phyloP scores from a whole-genome alignment of 306 rosid species.

The Ammopiptanthus mongolicus region DNA sequence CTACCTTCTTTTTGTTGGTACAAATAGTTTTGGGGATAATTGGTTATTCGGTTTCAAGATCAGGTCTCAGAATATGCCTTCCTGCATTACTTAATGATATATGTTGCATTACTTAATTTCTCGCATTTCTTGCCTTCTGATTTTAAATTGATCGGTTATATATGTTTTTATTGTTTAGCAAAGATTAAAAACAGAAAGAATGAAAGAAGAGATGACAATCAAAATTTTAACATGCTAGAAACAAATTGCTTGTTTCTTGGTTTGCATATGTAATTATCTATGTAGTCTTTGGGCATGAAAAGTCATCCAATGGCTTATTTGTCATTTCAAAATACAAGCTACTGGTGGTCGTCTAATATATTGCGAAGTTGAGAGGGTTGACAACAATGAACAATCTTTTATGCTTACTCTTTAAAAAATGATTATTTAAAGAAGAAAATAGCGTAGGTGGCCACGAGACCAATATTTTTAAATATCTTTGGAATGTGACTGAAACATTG shows the following conservation, averaged over 20 bases:
- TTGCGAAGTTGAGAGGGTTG: conserved; percentile 3
- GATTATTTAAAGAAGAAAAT: background rate
- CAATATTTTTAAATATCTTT: conserved; percentile 11
- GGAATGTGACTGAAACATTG: conserved; percentile 25
- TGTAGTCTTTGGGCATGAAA: conserved; percentile 5
- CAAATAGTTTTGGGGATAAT: background rate
- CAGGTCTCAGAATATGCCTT: background rate
- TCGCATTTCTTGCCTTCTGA: background rate
- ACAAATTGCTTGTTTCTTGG: background rate
- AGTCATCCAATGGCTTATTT: background rate
- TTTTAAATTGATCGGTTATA: background rate
- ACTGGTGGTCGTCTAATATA: conserved; percentile 2
- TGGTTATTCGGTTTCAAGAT: background rate
- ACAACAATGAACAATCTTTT: conserved; percentile 5
- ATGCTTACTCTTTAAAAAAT: background rate
- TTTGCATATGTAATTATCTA: background rate
- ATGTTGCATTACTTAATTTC: background rate
- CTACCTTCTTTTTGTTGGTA: background rate
- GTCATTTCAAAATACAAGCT: conserved; percentile 10
- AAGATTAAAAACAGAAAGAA: background rate
- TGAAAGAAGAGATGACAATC: background rate
- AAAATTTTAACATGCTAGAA: background rate
- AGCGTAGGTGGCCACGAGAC: conserved; percentile 33
- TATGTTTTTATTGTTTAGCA: background rate
- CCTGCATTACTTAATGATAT: background rate